These are phyloP conservation scores for Aechmea fasciata DNA, from an alignment of 176 grass and related monocot genomes.

Conservation along the genomic window DNA sequence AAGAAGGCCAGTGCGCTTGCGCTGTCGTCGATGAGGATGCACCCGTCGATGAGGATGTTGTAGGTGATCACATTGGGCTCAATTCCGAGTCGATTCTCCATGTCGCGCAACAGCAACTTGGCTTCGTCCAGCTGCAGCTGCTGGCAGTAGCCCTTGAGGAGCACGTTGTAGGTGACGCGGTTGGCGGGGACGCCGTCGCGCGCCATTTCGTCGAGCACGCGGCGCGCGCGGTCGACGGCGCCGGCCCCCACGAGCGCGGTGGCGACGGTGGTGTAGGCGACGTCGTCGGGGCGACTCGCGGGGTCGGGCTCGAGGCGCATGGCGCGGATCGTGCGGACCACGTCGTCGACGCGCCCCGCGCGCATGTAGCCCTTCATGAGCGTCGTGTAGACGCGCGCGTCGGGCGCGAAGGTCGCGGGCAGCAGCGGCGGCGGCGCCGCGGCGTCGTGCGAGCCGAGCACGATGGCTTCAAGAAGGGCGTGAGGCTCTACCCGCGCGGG, in stretches of 20 bases:
- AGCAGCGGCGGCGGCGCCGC: constrained; percentile 24
- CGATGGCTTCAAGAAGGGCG: constrained; percentile 45
- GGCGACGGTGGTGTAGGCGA: constrained; percentile 69
- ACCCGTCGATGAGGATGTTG: constrained; percentile 91
- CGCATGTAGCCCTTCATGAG: constrained; percentile 97
- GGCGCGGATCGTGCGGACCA: constrained; percentile 47
- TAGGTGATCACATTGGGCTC: constrained; percentile 61
- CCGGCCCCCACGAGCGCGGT: constrained; percentile 51
- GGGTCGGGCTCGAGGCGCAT: constrained; percentile 44
- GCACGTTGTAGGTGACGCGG: constrained; percentile 80
- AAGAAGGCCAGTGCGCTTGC: constrained; percentile 56
- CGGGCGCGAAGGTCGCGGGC: constrained; percentile 36
- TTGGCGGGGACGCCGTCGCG: constrained; percentile 34
- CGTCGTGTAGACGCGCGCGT: constrained; percentile 76
- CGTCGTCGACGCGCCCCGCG: constrained; percentile 61
- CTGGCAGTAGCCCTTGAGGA: constrained; percentile 83
- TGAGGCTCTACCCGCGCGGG: constrained; percentile 17
- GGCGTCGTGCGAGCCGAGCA: background rate
- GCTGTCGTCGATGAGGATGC: constrained; percentile 59
- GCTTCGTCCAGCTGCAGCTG: constrained; percentile 55
- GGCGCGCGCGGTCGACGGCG: constrained; percentile 33
- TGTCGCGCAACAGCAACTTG: constrained; percentile 37
- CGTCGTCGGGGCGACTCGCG: constrained; percentile 60
- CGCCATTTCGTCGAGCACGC: constrained; percentile 61
- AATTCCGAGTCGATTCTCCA: constrained; percentile 28